Evolutionary conservation across 2,329 filamentous ascomycete species (phyloP).

Genomic region (Fusarium azukiicola): DNA sequence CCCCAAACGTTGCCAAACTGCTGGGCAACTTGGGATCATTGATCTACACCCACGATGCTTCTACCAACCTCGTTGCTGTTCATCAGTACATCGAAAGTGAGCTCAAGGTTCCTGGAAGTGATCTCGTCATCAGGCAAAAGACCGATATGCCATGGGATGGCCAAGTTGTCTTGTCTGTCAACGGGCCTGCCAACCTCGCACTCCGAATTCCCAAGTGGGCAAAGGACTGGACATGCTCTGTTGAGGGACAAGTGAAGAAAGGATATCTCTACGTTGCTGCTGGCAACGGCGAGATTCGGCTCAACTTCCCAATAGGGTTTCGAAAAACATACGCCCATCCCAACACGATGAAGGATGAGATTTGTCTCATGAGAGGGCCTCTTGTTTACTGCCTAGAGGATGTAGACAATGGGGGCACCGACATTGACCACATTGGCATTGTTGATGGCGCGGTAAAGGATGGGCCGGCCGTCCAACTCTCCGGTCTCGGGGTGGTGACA

Average conservation of each 20-base stretch:
- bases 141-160: constrained; percentile 17
- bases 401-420: background rate
- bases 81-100: constrained; percentile 13
- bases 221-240: background rate
- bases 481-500: constrained; percentile 8
- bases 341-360: background rate
- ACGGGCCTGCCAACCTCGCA: constrained; percentile 7
- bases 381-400: constrained; percentile 12
- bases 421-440: background rate
- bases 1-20: constrained; percentile 21
- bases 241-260: constrained; percentile 1
- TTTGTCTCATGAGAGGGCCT: constrained; percentile 6
- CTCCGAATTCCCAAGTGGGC: constrained; percentile 7
- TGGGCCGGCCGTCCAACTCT: background rate
- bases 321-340: constrained; percentile 8
- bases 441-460: constrained; percentile 4
- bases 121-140: background rate
- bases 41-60: background rate
- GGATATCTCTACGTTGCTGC: background rate
- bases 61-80: background rate
- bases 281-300: background rate
- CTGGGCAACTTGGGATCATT: constrained; percentile 8
- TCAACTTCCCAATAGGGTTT: background rate
- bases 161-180: background rate
- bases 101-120: background rate